Base-by-base conservation (phyloP, 2,329 filamentous ascomycete species). In the Aureobasidium sp. region DNA sequence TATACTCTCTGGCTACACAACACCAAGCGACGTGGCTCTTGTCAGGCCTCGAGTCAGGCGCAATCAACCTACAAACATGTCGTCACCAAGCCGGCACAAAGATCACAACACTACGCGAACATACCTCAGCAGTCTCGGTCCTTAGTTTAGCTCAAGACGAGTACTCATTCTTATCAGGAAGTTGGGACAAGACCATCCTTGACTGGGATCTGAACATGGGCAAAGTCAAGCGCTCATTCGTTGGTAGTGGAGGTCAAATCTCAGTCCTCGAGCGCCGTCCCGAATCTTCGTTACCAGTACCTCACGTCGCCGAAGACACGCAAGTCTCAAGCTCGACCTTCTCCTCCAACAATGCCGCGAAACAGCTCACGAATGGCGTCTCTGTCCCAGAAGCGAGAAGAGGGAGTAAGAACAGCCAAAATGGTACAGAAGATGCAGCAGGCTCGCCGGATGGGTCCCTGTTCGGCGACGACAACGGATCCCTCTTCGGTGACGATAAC, bases 181-280 rank as follows among this genome's bases (percentile, higher is more conserved):
- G 92, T 72, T 99, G 94, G 94, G 94, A 99, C 74, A 97, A 96
- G 76, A 89, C 84, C 20, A 87, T 97, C 0, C 84, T 92, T 59
- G 92, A 97, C 72, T 99, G 94, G 94, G 94, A 97, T 73, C 75
- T 99, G 29, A 91, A 97, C 69, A 94, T 85, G 1, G 94, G 94
- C 0, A 82, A 88, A 68, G 81, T 88, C 7, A 87, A 86, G 66
- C 84, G 92, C 12, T 82, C 83, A 5, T 99, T 94, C 70, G 86
- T 87, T 51, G 87, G 88, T 1, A 90, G 82, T 59, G 89, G 87
- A 15, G 82, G 89, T 6, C 94, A 99, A 71, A 92, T 97, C 63
- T 94, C 90, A 2, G 86, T 90, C 1, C 86, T 99, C 44, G 92
- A 97, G 74, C 83, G 91, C 63, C 84, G 94, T 3, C 93, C 94